phyloP scores from a whole-genome alignment of 2,329 filamentous ascomycete species.

The Talaromyces sp. region DNA sequence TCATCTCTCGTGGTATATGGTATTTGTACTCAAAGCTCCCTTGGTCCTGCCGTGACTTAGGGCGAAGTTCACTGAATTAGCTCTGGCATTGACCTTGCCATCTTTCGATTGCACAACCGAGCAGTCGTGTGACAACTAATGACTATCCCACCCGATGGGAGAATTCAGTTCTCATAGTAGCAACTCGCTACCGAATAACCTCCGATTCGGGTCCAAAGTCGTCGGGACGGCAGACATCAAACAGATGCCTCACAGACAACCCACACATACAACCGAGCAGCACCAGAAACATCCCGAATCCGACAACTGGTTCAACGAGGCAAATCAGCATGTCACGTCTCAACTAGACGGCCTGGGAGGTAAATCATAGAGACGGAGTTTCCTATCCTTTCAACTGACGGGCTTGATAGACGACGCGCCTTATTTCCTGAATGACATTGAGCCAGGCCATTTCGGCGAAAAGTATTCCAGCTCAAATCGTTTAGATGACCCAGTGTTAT shows the following conservation, averaged over 20 bases:
- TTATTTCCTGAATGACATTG: slow-evolving; percentile 31
- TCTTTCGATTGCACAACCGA: not conserved
- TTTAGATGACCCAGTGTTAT: slow-evolving; percentile 31
- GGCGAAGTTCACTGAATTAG: not conserved
- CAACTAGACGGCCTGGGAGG: slow-evolving; percentile 21
- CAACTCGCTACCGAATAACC: not conserved
- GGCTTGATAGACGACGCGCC: slow-evolving; percentile 34
- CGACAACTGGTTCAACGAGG: slow-evolving; percentile 52
- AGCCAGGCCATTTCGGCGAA: not conserved
- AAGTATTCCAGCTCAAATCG: slow-evolving; percentile 23
- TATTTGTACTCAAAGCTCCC: not conserved
- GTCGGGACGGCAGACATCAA: not conserved
- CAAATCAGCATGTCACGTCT: slow-evolving; percentile 47
- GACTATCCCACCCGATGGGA: not conserved
- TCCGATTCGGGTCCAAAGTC: not conserved
- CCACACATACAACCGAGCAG: not conserved
- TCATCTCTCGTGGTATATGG: not conserved
- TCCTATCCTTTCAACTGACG: slow-evolving; percentile 29
- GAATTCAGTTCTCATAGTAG: not conserved
- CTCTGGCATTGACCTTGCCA: not conserved
- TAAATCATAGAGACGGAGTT: slow-evolving; percentile 18
- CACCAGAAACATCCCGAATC: slow-evolving; percentile 19
- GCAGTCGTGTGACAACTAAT: not conserved
- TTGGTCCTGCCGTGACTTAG: not conserved
- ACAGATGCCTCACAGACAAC: not conserved